Evolutionary conservation across 2,329 filamentous ascomycete genomes (phyloP).

Genomic region (Calonectria leucothoes): DNA sequence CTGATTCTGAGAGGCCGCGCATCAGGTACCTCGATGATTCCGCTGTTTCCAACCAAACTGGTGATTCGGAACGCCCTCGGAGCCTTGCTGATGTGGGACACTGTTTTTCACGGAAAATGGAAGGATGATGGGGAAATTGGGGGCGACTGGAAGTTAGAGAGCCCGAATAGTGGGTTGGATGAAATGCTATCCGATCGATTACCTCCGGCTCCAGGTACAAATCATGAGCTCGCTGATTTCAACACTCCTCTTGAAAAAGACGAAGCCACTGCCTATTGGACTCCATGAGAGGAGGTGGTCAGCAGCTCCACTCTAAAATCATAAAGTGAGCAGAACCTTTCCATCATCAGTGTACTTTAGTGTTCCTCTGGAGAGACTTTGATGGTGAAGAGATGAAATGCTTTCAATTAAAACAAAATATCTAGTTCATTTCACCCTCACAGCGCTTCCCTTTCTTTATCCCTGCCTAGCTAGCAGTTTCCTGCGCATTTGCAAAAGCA

Average conservation of each 20-base stretch:
- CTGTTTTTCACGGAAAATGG: not conserved
- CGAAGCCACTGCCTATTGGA: no score
- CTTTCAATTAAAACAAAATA: no score
- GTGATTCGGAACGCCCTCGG: not conserved
- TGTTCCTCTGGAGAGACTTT: no score
- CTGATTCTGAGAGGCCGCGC: not conserved
- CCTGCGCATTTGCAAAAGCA: slow-evolving; percentile 1
- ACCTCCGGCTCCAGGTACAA: not conserved
- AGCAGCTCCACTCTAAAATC: no score
- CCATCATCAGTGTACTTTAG: no score
- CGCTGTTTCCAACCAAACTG: not conserved
- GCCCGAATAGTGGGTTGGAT: not conserved
- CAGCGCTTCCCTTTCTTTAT: no score
- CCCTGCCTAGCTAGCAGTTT: not conserved
- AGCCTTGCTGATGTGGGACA: not conserved
- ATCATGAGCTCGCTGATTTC: not conserved
- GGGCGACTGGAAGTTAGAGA: not conserved
- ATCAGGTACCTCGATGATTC: not conserved
- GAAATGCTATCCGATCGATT: not conserved
- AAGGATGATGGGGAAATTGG: not conserved
- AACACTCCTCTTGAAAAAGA: not conserved
- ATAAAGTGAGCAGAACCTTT: no score
- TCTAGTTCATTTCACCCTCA: no score
- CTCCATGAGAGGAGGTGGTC: no score
- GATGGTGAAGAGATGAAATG: no score